Conservation (phyloP, 345 rosid species). For the Eucalyptus sp. region DNA sequence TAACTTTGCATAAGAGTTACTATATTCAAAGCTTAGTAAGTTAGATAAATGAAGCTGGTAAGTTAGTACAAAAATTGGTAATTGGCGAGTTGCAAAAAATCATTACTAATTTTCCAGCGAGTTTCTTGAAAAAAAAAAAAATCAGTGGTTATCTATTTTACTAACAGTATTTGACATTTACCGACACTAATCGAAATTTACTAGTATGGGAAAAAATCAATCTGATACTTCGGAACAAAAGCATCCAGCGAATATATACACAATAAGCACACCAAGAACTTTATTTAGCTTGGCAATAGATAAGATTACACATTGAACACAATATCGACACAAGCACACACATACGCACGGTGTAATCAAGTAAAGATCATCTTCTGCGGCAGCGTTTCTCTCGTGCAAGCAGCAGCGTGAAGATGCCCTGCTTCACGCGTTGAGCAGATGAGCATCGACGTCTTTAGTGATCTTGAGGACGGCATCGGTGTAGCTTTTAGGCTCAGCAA, state of each 20-base stretch:
- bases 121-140: not conserved
- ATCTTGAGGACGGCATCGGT: not conserved
- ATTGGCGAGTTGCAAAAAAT: not conserved
- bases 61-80: not conserved
- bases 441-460: constrained; percentile 4
- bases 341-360: not conserved
- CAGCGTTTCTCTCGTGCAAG: not conserved
- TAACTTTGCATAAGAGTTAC: not conserved
- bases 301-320: not conserved
- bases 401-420: not conserved
- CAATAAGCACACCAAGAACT: not conserved
- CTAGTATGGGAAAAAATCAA: not conserved
- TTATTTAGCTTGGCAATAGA: not conserved
- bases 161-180: not conserved
- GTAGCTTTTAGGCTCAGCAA: constrained; percentile 1
- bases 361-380: not conserved
- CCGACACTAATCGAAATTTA: not conserved
- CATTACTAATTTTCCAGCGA: not conserved
- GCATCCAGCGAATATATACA: not conserved
- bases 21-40: not conserved
- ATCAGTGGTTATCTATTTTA: not conserved
- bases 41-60: not conserved
- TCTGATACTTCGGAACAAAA: not conserved
- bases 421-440: not conserved
- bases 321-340: not conserved